Evolutionary conservation across 176 grass and related monocot species (phyloP).

Genomic region (Cenchrus purpureus): DNA sequence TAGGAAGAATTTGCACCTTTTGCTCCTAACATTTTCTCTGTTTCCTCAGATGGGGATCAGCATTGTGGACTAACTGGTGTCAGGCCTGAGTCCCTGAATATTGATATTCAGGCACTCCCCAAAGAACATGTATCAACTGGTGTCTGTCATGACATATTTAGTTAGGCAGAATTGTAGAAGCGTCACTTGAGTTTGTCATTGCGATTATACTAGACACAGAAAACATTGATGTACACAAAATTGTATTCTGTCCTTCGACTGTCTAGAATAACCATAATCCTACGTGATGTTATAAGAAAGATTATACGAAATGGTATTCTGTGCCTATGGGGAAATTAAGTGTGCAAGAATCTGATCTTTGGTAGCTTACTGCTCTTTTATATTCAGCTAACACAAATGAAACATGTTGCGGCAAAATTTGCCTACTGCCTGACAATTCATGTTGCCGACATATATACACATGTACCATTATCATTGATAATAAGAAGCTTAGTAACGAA

Average conservation of each 20-base stretch:
- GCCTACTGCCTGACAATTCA: background rate
- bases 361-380: background rate
- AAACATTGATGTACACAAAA: too few species aligned
- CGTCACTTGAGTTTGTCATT: too few species aligned
- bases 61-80: constrained; percentile 72
- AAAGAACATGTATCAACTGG: background rate
- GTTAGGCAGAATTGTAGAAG: too few species aligned
- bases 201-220: too few species aligned
- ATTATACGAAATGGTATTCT: too few species aligned
- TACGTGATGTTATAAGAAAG: too few species aligned
- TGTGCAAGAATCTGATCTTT: background rate
- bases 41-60: constrained; percentile 72
- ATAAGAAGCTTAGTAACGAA: background rate
- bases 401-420: background rate
- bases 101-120: background rate
- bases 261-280: too few species aligned
- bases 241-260: too few species aligned
- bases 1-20: too few species aligned
- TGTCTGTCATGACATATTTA: background rate
- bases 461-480: background rate
- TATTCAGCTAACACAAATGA: background rate
- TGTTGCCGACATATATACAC: background rate
- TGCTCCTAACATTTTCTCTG: background rate
- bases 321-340: background rate
- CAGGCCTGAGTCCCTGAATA: constrained; percentile 51